Percentiles rank a stretch among this genome's conserved stretches.
Evolutionary conservation across 2,329 filamentous ascomycete species (phyloP).

Genomic region (Neurospora sp.): DNA sequence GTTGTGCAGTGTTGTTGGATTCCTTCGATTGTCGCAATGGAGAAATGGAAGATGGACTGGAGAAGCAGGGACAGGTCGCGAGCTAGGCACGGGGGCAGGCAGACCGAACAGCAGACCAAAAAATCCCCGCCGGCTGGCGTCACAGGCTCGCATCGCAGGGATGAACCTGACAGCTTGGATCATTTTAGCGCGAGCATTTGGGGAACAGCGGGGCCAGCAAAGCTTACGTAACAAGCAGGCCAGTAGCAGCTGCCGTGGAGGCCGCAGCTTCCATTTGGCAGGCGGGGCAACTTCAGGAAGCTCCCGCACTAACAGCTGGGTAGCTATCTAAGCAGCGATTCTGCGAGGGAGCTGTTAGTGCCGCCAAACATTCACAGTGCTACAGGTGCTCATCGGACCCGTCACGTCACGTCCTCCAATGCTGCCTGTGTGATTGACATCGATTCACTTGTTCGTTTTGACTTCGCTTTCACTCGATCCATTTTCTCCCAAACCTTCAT

Average conservation of each 20-base stretch:
- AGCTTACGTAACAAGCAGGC: background rate
- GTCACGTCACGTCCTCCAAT: background rate
- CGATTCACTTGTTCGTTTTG: background rate
- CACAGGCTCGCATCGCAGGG: background rate
- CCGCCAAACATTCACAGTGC: background rate
- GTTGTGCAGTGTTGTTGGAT: background rate
- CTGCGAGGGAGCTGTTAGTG: background rate
- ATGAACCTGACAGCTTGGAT: background rate
- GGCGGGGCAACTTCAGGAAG: background rate
- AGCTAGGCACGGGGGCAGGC: background rate
- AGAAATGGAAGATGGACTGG: background rate
- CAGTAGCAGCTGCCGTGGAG: background rate
- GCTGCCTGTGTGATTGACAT: background rate
- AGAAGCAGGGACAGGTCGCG: background rate
- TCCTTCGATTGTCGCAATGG: background rate
- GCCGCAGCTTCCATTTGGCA: background rate
- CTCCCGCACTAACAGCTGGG: background rate
- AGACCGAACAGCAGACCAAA: background rate
- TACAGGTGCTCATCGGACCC: background rate
- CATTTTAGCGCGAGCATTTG: background rate
- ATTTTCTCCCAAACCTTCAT: background rate
- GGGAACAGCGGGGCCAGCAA: background rate
- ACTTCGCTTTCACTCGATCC: background rate
- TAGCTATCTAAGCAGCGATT: background rate
- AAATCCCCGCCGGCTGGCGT: background rate